Base-by-base conservation (phyloP, 176 grass and related monocot species). In the Cenchrus purpureus region DNA sequence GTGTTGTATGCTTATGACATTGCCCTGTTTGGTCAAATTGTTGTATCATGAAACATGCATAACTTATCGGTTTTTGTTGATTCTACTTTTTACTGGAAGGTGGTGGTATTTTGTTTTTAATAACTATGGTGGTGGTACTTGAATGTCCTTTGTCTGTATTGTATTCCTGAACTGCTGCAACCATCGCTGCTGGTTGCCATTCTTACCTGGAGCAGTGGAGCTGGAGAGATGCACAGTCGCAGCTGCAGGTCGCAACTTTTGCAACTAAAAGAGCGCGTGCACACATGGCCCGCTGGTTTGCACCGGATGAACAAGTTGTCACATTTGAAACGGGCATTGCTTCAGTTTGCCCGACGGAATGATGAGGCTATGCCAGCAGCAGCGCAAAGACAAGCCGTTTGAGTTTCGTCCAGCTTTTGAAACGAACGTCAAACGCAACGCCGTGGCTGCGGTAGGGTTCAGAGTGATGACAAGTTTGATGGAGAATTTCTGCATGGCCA, bases 351-450 rank as follows among this genome's bases (percentile, higher is more conserved):
- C 4, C 54, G 16, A 56, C 54, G 5, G 85, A 79, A 74, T 85
- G 82, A 60, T 80, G 82, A 53, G 79, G 86, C 19, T 88, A 40
- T 40, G 37, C 37, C 4, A 40, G 22, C 22, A 25, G 22, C 22
- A 25, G 86, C 61, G 67, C 82, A 58, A 93, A 77, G 83, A 78
- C 13, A 62, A 79, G 49, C 20, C 77, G 0, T 46, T 9, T 46
- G 45, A 46, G 45, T 44, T 11, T 19, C 51, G 6, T 52, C 19
- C 19, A 25, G 83, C 40, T 29, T 68, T 55, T 16, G 89, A 85
- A 78, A 85, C 86, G 84, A 82, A 85, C 44, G 61, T 87, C 55
- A 76, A 76, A 83, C 61, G 89, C 78, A 11, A 12, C 9, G 49
- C 49, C 49, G 49, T 2, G 49, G 45, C 45, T 46, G 45, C 7